Evolutionary conservation across 1,284 basidiomycete genomes (phyloP).

Genomic region (Marasmius sp.): DNA sequence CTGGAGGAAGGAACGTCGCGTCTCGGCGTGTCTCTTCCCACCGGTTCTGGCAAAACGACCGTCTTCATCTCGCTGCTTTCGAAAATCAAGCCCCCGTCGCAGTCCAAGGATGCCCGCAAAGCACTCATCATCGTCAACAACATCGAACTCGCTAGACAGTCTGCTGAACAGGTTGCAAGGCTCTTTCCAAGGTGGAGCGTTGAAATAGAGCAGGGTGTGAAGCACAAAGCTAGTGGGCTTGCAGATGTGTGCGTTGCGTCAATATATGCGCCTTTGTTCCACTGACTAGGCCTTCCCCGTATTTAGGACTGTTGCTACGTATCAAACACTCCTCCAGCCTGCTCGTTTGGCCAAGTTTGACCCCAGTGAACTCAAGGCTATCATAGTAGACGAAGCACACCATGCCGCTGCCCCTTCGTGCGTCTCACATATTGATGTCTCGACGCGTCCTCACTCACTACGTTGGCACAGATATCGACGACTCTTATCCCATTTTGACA

Average conservation of each 20-base stretch:
- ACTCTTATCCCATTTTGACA: slow-evolving; percentile 77
- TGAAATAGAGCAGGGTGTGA: slow-evolving; percentile 89
- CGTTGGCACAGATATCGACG: slow-evolving; percentile 62
- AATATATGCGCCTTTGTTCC: neutral
- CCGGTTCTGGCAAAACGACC: slow-evolving; percentile 92
- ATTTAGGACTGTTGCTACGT: slow-evolving; percentile 85
- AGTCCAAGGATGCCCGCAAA: slow-evolving; percentile 46
- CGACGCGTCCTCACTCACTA: neutral
- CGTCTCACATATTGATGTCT: slow-evolving; percentile 23
- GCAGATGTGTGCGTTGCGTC: slow-evolving; percentile 76
- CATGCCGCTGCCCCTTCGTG: slow-evolving; percentile 91
- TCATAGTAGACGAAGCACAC: slow-evolving; percentile 94
- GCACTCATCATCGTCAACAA: slow-evolving; percentile 87
- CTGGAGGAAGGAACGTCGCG: slow-evolving; percentile 63
- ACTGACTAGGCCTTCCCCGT: slow-evolving; percentile 4
- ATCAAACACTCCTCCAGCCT: slow-evolving; percentile 79
- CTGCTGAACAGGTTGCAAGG: slow-evolving; percentile 69
- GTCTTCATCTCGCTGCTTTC: slow-evolving; percentile 85
- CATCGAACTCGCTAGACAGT: slow-evolving; percentile 86
- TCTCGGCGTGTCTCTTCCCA: slow-evolving; percentile 92
- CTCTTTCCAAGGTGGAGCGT: slow-evolving; percentile 77
- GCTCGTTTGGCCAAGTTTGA: slow-evolving; percentile 81
- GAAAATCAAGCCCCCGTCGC: slow-evolving; percentile 46
- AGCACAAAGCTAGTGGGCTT: slow-evolving; percentile 72
- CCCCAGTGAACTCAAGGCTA: slow-evolving; percentile 69